Percentiles rank a stretch among this genome's conserved stretches.
Conservation (phyloP, 2,329 filamentous ascomycete genomes). For the Tetracladium maxilliforme region DNA sequence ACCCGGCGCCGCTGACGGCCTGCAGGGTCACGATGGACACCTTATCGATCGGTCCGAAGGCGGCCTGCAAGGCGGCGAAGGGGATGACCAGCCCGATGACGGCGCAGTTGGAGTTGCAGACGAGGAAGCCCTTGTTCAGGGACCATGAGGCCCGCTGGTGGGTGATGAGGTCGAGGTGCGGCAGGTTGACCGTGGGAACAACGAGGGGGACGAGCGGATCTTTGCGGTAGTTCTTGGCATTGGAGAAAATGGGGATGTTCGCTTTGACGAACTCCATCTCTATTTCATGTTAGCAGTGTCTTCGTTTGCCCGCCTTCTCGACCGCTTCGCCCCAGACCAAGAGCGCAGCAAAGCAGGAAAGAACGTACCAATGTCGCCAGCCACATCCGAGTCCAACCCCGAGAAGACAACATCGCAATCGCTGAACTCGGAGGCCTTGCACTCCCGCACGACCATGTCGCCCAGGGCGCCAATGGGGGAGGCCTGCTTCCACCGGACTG, state of each 20-base stretch:
- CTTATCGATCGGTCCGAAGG: conserved; percentile 68
- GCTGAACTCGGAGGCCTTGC: conserved; percentile 64
- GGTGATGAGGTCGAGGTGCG: conserved; percentile 77
- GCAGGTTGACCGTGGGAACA: conserved; percentile 86
- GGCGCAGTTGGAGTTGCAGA: conserved; percentile 97
- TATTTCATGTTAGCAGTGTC: conserved; percentile 17
- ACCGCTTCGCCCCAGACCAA: too few species aligned
- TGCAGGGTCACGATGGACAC: conserved; percentile 83
- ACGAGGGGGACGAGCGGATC: conserved; percentile 84
- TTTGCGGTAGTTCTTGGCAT: conserved; percentile 92
- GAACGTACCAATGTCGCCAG: conserved; percentile 75
- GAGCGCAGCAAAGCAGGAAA: background rate
- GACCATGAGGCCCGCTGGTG: conserved; percentile 64
- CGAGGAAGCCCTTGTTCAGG: conserved; percentile 75
- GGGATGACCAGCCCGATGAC: conserved; percentile 94
- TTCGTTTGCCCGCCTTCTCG: conserved; percentile 2
- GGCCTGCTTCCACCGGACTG: conserved; percentile 88
- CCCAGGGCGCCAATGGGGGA: conserved; percentile 66
- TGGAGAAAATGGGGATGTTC: conserved; percentile 87
- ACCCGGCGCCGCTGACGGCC: conserved; percentile 84
- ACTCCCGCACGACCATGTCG: conserved; percentile 74
- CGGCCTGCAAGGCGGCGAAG: conserved; percentile 75
- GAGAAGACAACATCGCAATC: conserved; percentile 93
- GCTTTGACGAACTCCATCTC: conserved; percentile 85
- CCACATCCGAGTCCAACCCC: conserved; percentile 83